Evolutionary conservation across 176 grass and related monocot species (phyloP), one percentile per base, ranked within the genome.

Genomic region (Eragrostis nindensis): DNA sequence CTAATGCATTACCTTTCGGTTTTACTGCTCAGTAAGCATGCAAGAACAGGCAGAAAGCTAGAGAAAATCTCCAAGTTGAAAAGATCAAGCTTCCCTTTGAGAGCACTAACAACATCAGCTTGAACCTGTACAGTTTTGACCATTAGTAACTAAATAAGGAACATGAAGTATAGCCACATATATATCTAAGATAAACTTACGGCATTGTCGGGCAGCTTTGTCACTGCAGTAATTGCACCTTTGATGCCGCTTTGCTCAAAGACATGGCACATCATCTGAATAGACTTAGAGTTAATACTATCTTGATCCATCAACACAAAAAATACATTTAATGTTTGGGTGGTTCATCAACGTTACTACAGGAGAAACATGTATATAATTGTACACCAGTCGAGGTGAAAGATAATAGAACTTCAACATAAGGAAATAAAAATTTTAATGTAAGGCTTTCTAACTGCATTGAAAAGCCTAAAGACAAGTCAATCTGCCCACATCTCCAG

Each of bases 61-160:
- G 86, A 91, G 87, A 99, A 99, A 71, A 91, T 66, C 62, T 99
- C 90, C 77, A 99, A 91, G 73, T 91, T 91, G 80, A 95, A 94
- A 75, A 86, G 84, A 84, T 91, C 79, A 83, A 87, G 80, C 56
- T 91, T 99, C 73, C 90, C 90, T 70, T 90, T 99, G 32, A 99
- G 84, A 80, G 85, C 78, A 70, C 82, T 81, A 73, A 91, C 79
- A 17, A 99, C 73, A 91, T 99, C 96, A 49, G 86, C 90, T 93
- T 95, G 96, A 88, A 95, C 96, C 96, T 99, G 75, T 81, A 89
- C 26, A 80, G 36, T 78, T 40, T 53, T 46, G 32, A 62, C 46
- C 39, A 85, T 82, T 65, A 88, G 22, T 78, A 74, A 80, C 79
- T 47, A 70, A 65, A 71, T 26, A 66, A 74, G 71, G 4, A 74